Conservation (phyloP, 768 basidiomycete species). For the Russula sp. region DNA sequence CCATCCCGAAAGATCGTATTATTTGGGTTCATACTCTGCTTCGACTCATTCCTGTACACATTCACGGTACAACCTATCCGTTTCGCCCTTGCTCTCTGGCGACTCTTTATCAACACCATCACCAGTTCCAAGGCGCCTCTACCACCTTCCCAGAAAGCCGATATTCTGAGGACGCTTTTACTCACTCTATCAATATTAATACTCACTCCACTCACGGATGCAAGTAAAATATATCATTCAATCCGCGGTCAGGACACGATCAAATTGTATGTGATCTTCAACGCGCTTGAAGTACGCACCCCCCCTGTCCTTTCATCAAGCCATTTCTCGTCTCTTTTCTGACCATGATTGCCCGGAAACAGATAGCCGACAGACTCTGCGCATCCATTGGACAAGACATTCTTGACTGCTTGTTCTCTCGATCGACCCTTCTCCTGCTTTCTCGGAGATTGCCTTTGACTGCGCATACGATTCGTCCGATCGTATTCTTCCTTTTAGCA, state of each 20-base stretch:
- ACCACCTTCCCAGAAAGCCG: conserved; percentile 88
- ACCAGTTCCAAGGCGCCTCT: conserved; percentile 51
- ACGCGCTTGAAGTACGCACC: conserved; percentile 83
- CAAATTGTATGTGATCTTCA: conserved; percentile 98
- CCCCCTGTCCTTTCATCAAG: conserved; percentile 3
- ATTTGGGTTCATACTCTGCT: conserved; percentile 89
- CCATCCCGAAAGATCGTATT: conserved; percentile 63
- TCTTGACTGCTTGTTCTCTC: conserved; percentile 92
- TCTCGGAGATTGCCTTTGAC: conserved; percentile 61
- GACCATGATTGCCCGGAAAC: conserved; percentile 1
- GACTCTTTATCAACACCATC: conserved; percentile 51
- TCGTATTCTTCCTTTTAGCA: conserved; percentile 81
- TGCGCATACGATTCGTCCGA: conserved; percentile 68
- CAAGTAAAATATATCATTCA: conserved; percentile 96
- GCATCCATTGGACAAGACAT: conserved; percentile 98
- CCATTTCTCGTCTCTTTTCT: background rate
- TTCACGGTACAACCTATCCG: conserved; percentile 98
- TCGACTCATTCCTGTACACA: conserved; percentile 96
- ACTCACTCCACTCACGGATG: conserved; percentile 82
- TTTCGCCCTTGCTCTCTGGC: conserved; percentile 59
- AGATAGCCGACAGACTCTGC: conserved; percentile 95
- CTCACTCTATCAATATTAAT: conserved; percentile 71
- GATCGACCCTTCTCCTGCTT: conserved; percentile 77
- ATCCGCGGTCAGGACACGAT: conserved; percentile 98
- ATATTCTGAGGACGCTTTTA: conserved; percentile 78